These are phyloP conservation scores for Aspergillus calidoustus DNA, from an alignment of 2,329 filamentous ascomycete species.

Conservation along the genomic window DNA sequence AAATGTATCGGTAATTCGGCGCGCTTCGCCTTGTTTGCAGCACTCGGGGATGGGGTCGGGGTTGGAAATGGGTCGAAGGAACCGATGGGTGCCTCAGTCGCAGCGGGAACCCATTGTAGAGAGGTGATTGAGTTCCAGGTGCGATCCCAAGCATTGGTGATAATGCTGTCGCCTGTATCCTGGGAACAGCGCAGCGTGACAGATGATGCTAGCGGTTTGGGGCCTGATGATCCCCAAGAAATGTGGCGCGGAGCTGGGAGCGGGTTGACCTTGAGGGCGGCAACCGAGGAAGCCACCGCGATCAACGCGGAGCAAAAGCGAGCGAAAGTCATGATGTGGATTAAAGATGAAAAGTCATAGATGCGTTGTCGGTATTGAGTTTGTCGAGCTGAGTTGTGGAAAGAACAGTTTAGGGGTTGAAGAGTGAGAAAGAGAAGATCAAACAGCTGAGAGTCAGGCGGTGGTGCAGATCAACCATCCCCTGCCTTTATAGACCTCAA, in stretches of 20 bases:
- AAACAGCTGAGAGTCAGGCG: conserved; percentile 4
- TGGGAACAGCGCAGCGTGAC: conserved; percentile 46
- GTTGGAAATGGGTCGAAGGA: conserved; percentile 58
- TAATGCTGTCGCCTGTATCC: conserved; percentile 35
- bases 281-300: conserved; percentile 42
- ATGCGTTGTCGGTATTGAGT: not conserved
- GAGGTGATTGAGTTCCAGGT: conserved; percentile 53
- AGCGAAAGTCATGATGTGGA: conserved; percentile 33
- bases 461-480: conserved; percentile 13
- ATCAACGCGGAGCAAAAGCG: conserved; percentile 32
- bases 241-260: conserved; percentile 59
- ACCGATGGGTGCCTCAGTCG: conserved; percentile 57
- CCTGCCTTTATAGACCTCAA: conserved; percentile 10
- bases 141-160: conserved; percentile 56
- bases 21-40: conserved; percentile 35
- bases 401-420: not conserved
- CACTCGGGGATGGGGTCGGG: conserved; percentile 23
- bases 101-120: conserved; percentile 60
- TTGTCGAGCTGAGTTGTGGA: not conserved
- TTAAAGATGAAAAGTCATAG: not conserved
- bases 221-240: conserved; percentile 58
- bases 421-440: conserved; percentile 7
- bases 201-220: conserved; percentile 46
- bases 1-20: conserved; percentile 40
- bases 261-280: conserved; percentile 58